These are phyloP conservation scores for Botrytis hyacinthi DNA, from an alignment of 2,329 filamentous ascomycete genomes.

Conservation along the genomic window DNA sequence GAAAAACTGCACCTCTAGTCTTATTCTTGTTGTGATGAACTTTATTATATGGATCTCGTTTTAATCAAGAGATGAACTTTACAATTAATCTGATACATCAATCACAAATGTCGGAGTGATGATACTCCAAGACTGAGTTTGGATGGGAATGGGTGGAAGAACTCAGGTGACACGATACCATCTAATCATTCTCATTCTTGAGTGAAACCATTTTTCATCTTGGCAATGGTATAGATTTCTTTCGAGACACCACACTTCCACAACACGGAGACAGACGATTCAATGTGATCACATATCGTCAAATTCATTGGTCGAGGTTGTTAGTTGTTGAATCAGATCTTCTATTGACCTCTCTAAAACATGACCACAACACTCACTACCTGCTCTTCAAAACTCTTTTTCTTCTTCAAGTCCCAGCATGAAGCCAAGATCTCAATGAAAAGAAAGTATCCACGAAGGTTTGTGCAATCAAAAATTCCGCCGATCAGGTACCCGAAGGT, in stretches of 20 bases:
- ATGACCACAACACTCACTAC: neutral
- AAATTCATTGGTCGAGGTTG: no score
- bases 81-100: constrained; percentile 3
- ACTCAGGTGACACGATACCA: neutral
- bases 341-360: neutral
- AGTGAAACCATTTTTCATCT: neutral
- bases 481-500: constrained; percentile 39
- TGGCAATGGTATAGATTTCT: neutral
- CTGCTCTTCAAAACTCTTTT: constrained; percentile 30
- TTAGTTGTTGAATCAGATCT: neutral
- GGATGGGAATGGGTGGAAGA: neutral
- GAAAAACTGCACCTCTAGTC: neutral
- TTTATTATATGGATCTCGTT: neutral
- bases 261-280: neutral
- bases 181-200: neutral
- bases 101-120: neutral
- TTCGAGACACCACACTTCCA: neutral
- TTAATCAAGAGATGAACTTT: neutral
- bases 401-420: constrained; percentile 40
- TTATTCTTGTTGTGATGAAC: neutral
- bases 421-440: constrained; percentile 41
- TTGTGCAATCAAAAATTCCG: constrained; percentile 41
- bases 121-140: neutral
- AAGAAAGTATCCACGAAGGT: constrained; percentile 30
- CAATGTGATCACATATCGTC: neutral